These are phyloP conservation scores for Hypoxylon lienhwacheense DNA, from an alignment of 495 filamentous ascomycete genomes.

Conservation along the genomic window DNA sequence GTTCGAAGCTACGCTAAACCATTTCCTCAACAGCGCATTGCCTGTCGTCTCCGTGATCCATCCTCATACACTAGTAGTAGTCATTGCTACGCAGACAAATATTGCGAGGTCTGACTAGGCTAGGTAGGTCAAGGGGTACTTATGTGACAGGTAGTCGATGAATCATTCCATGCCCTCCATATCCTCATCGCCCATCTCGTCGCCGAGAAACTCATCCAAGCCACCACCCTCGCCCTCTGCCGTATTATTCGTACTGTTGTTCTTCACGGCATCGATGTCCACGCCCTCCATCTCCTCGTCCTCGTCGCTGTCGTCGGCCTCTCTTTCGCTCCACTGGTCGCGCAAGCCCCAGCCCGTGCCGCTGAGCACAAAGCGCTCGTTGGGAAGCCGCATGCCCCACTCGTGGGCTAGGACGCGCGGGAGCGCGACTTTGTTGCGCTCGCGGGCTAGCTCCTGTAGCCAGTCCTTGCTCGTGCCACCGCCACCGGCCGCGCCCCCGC, in stretches of 20 bases:
- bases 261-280: conserved; percentile 35
- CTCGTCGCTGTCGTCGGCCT: conserved; percentile 49
- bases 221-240: conserved; percentile 58
- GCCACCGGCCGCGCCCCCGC: conserved; percentile 46
- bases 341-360: conserved; percentile 81
- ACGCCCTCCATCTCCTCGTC: conserved; percentile 40
- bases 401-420: conserved; percentile 71
- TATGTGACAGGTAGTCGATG: not conserved
- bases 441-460: conserved; percentile 76
- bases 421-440: conserved; percentile 78
- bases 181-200: conserved; percentile 49
- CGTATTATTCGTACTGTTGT: conserved; percentile 32
- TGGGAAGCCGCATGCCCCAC: conserved; percentile 81
- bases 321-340: conserved; percentile 69
- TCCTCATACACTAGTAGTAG: not conserved
- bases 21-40: no score
- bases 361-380: conserved; percentile 88
- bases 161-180: conserved; percentile 36
- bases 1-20: no score
- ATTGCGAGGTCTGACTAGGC: no score
- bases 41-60: no score
- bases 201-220: conserved; percentile 52
- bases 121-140: no score
- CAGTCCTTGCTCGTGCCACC: conserved; percentile 78
- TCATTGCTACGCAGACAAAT: no score